Percentiles rank a stretch among this genome's conserved stretches.
phyloP scores from a whole-genome alignment of 306 rosid genomes.

The Acmispon strigosus region DNA sequence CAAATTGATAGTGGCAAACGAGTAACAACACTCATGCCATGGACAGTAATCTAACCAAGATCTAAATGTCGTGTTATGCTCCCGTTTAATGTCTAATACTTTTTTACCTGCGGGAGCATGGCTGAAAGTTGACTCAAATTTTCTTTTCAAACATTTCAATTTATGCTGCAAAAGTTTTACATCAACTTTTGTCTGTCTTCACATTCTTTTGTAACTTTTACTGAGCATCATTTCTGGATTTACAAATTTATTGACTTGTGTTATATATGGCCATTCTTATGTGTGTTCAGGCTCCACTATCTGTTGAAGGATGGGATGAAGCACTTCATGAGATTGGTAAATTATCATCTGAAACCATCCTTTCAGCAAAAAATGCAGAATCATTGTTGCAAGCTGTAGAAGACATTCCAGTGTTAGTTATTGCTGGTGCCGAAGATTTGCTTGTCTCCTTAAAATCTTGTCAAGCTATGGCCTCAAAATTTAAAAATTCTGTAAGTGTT shows the following conservation, averaged over 20 bases:
- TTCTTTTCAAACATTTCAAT: background rate
- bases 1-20: background rate
- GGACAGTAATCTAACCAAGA: too few species aligned
- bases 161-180: background rate
- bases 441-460: conserved; percentile 73
- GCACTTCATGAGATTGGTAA: conserved; percentile 94
- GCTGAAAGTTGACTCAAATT: background rate
- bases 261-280: background rate
- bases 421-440: conserved; percentile 74
- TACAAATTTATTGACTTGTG: background rate
- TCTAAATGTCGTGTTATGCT: too few species aligned
- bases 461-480: conserved; percentile 81
- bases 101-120: background rate
- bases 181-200: background rate
- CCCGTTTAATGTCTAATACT: background rate
- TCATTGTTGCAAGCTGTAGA: conserved; percentile 60
- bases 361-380: conserved; percentile 53
- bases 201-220: background rate
- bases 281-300: conserved; percentile 63
- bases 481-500: conserved; percentile 67
- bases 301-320: conserved; percentile 91
- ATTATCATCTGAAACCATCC: conserved; percentile 67
- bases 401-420: conserved; percentile 66
- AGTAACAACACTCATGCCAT: background rate
- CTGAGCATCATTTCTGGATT: background rate